phyloP scores from a whole-genome alignment of 1,284 basidiomycete genomes.

The Clitocybe nebularis region DNA sequence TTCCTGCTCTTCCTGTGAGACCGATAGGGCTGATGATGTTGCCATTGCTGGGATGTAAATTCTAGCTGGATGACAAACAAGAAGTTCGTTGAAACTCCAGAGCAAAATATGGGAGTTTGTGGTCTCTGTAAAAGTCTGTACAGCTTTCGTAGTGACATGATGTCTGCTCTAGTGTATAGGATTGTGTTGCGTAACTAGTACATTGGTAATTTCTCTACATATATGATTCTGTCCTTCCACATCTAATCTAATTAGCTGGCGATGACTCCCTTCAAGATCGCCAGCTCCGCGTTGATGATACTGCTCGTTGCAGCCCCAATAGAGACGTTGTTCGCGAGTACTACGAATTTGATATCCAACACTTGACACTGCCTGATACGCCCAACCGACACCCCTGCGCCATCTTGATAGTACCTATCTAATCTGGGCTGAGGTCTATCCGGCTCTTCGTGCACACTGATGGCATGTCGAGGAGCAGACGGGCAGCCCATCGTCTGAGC shows the following conservation, averaged over 20 bases:
- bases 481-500: slow-evolving; percentile 82
- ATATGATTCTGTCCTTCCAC: neutral
- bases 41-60: slow-evolving; percentile 2
- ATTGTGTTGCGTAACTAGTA: slow-evolving; percentile 1
- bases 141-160: too few relatives aligned
- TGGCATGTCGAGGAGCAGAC: slow-evolving; percentile 83
- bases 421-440: slow-evolving; percentile 95
- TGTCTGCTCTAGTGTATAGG: slow-evolving; percentile 1
- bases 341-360: slow-evolving; percentile 94
- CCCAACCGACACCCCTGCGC: slow-evolving; percentile 91
- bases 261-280: slow-evolving; percentile 77
- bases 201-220: slow-evolving; percentile 2
- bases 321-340: slow-evolving; percentile 92
- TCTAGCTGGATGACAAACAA: too few relatives aligned
- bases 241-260: slow-evolving; percentile 1
- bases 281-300: slow-evolving; percentile 96
- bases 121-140: too few relatives aligned
- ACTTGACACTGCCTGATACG: slow-evolving; percentile 89
- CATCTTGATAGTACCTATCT: slow-evolving; percentile 88
- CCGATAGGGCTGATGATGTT: slow-evolving; percentile 1
- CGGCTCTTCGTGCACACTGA: slow-evolving; percentile 88
- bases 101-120: too few relatives aligned
- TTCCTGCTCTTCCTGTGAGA: slow-evolving; percentile 26
- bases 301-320: slow-evolving; percentile 97
- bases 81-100: too few relatives aligned